phyloP scores from a whole-genome alignment of 1,284 basidiomycete species.

The Abortiporus biennis region DNA sequence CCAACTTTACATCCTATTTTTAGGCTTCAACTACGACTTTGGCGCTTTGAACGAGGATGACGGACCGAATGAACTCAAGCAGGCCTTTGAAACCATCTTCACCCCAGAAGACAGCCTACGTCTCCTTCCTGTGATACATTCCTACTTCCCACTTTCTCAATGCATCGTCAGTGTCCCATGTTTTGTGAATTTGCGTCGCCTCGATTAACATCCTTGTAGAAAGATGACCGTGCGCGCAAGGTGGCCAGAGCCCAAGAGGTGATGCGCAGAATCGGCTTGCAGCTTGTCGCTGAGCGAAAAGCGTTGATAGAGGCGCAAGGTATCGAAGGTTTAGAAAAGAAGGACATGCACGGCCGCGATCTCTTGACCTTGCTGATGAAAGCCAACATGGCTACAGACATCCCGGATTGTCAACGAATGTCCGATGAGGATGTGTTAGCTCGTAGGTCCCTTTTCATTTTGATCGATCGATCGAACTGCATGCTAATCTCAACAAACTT shows the following conservation, averaged over 20 bases:
- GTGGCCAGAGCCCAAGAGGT: slow-evolving; percentile 1
- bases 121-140: slow-evolving; percentile 7
- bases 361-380: slow-evolving; percentile 40
- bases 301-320: slow-evolving; percentile 16
- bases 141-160: slow-evolving; percentile 1
- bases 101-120: not conserved
- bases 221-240: not conserved
- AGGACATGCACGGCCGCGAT: slow-evolving; percentile 31
- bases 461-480: not conserved
- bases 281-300: slow-evolving; percentile 41
- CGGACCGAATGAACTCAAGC: slow-evolving; percentile 31
- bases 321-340: slow-evolving; percentile 21
- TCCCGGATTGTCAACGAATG: slow-evolving; percentile 53
- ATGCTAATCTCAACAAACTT: not conserved
- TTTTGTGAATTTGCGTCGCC: not conserved
- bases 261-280: slow-evolving; percentile 31
- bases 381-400: slow-evolving; percentile 32
- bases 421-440: slow-evolving; percentile 69
- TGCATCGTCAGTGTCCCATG: slow-evolving; percentile 10
- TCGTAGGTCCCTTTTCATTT: slow-evolving; percentile 20
- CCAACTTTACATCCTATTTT: not conserved
- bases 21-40: slow-evolving; percentile 48
- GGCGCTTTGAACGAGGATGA: slow-evolving; percentile 25
- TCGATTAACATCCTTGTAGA: not conserved
- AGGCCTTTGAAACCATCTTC: slow-evolving; percentile 28